These are phyloP conservation scores for Pythium guiyangense DNA, from an alignment of 352 stramenopile genomes.

Conservation along the genomic window DNA sequence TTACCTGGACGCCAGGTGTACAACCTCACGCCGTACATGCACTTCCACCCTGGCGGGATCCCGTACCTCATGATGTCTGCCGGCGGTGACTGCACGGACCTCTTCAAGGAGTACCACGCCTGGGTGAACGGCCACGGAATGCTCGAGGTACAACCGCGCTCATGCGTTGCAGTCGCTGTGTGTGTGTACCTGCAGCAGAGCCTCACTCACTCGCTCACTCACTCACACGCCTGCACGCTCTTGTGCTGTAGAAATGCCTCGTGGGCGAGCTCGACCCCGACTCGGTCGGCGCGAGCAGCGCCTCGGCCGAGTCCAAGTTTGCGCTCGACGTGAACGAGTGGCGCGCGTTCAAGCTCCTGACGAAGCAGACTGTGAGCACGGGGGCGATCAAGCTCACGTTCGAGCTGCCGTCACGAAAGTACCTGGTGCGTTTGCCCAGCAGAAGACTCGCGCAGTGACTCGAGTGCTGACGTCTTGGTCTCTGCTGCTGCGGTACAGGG, in stretches of 20 bases:
- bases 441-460: not conserved
- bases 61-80: conserved; percentile 89
- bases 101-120: conserved; percentile 97
- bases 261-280: conserved; percentile 62
- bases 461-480: not conserved
- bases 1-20: conserved; percentile 49
- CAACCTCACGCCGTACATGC: conserved; percentile 96
- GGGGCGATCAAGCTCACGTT: conserved; percentile 76
- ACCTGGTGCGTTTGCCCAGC: conserved; percentile 27
- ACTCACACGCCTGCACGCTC: not conserved
- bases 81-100: conserved; percentile 91
- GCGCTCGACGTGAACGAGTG: conserved; percentile 64
- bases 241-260: conserved; percentile 58
- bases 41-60: conserved; percentile 96
- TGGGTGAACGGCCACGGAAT: conserved; percentile 93
- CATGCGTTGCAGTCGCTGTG: not conserved
- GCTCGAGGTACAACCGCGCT: conserved; percentile 43
- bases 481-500: conserved; percentile 22
- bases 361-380: conserved; percentile 50
- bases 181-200: too few species aligned
- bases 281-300: conserved; percentile 18
- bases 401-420: conserved; percentile 55
- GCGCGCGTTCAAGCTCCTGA: conserved; percentile 53
- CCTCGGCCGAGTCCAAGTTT: conserved; percentile 25
- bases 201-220: too few species aligned